A percentile compares a stretch with the other conserved stretches of the same genome.
Evolutionary conservation across 192 early-diverging fungal genomes (phyloP).

Genomic region (Coemansia sp.): DNA sequence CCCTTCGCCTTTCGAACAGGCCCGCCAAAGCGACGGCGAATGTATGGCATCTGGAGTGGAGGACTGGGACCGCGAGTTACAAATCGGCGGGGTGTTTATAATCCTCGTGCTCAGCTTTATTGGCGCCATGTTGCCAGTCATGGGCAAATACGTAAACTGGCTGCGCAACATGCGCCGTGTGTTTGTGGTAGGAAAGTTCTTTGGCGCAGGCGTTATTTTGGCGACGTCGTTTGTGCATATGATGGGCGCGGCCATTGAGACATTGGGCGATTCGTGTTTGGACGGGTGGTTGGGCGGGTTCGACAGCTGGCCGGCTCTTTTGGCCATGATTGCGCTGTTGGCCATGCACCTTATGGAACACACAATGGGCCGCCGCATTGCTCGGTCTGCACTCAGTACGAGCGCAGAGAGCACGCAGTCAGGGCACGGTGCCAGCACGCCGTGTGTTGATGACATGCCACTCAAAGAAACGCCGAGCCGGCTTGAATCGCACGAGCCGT

Average conservation of each 20-base stretch:
- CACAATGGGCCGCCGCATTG: slow-evolving; percentile 25
- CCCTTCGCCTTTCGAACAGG: not conserved
- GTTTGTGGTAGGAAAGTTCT: slow-evolving; percentile 54
- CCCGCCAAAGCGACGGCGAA: slow-evolving; percentile 4
- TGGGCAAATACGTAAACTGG: slow-evolving; percentile 35
- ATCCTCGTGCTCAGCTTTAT: slow-evolving; percentile 54
- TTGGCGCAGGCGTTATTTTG: slow-evolving; percentile 69
- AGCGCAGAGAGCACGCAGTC: not conserved
- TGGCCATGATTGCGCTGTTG: slow-evolving; percentile 65
- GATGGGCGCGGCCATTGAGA: slow-evolving; percentile 58
- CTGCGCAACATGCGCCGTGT: slow-evolving; percentile 27
- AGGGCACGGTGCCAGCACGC: not conserved
- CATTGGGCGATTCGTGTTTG: slow-evolving; percentile 59
- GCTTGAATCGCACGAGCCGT: not conserved
- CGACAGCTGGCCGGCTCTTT: slow-evolving; percentile 54
- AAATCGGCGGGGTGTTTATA: slow-evolving; percentile 57
- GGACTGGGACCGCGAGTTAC: slow-evolving; percentile 48
- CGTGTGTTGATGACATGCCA: not conserved
- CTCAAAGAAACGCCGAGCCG: not conserved
- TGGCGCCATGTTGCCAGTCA: slow-evolving; percentile 57
- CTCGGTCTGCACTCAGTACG: not conserved
- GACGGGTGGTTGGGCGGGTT: slow-evolving; percentile 53
- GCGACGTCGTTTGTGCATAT: slow-evolving; percentile 79
- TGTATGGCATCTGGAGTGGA: slow-evolving; percentile 37
- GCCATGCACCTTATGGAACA: slow-evolving; percentile 67